A percentile compares a stretch with the other conserved stretches of the same genome.
phyloP scores from a whole-genome alignment of 23 red algal species.

The Gracilaria gracilis region DNA sequence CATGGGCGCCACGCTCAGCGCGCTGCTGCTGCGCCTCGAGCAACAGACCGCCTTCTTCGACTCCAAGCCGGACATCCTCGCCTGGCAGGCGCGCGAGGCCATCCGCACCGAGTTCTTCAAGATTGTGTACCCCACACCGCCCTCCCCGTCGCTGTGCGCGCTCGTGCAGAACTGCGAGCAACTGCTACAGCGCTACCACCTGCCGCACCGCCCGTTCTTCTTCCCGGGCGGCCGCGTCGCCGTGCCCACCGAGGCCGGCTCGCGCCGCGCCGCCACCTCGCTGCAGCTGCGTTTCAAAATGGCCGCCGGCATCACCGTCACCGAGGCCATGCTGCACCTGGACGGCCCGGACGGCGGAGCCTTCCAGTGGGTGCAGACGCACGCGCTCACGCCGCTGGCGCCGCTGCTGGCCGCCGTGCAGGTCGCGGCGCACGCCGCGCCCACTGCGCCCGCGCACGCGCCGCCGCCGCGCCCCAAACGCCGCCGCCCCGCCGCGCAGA shows the following conservation, averaged over 20 bases:
- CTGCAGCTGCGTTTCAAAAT: constrained; percentile 67
- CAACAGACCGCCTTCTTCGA: constrained; percentile 42
- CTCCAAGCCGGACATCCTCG: constrained; percentile 43
- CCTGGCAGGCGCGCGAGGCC: constrained; percentile 60
- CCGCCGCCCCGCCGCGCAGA: neutral
- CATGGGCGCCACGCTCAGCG: constrained; percentile 52
- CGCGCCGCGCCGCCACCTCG: constrained; percentile 48
- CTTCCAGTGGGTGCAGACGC: constrained; percentile 65
- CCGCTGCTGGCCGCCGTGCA: constrained; percentile 17
- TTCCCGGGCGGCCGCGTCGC: constrained; percentile 71
- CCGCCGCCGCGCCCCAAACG: neutral
- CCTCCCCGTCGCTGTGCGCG: constrained; percentile 28
- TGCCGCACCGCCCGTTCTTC: constrained; percentile 51
- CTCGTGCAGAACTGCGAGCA: constrained; percentile 59
- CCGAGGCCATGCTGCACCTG: constrained; percentile 63
- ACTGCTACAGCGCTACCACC: constrained; percentile 17
- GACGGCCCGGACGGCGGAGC: constrained; percentile 66
- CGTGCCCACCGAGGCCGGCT: constrained; percentile 66
- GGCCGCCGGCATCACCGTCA: constrained; percentile 12
- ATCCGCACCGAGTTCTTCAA: constrained; percentile 72
- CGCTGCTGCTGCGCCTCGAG: constrained; percentile 29
- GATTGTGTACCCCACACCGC: constrained; percentile 62
- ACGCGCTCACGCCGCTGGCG: constrained; percentile 37
- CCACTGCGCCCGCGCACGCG: neutral
- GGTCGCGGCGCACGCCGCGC: neutral